Percentiles rank a stretch among this genome's conserved stretches.
Evolutionary conservation across 176 grass and related monocot species (phyloP).

Genomic region (Oryza meridionalis): DNA sequence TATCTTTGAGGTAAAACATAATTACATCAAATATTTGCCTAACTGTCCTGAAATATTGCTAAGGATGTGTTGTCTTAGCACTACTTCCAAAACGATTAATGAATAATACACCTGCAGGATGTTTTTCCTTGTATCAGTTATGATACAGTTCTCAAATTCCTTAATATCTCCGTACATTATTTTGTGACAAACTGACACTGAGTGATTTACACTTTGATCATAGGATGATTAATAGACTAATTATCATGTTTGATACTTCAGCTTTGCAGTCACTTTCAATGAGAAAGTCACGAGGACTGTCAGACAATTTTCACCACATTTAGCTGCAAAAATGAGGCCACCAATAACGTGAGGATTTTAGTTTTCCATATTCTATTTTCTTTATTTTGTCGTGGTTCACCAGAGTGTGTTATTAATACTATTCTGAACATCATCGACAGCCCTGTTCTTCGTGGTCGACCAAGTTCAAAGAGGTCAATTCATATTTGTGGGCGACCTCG

Average conservation of each 20-base stretch:
- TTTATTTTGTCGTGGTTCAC: slow-evolving; percentile 1
- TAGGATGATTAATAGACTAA: slow-evolving; percentile 19
- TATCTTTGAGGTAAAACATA: not conserved
- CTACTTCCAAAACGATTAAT: not conserved
- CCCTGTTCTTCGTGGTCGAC: slow-evolving; percentile 87
- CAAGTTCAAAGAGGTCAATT: slow-evolving; percentile 89
- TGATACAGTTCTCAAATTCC: not conserved
- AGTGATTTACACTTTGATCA: slow-evolving; percentile 19
- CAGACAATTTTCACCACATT: slow-evolving; percentile 92
- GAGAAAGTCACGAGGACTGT: slow-evolving; percentile 93
- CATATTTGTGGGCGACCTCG: slow-evolving; percentile 97
- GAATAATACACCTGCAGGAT: not conserved
- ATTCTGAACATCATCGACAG: slow-evolving; percentile 40
- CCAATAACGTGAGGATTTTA: slow-evolving; percentile 64
- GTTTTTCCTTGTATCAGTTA: slow-evolving; percentile 5
- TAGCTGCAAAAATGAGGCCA: slow-evolving; percentile 97
- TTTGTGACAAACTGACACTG: not conserved
- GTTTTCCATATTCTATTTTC: slow-evolving; percentile 22
- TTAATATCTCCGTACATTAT: not conserved
- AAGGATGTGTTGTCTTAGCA: not conserved
- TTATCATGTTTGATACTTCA: slow-evolving; percentile 52
- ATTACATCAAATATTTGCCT: not conserved
- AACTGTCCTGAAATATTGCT: not conserved
- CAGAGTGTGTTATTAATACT: slow-evolving; percentile 9
- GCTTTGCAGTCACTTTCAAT: slow-evolving; percentile 91